Evolutionary conservation across 257 asterid genomes (phyloP), one percentile per base, ranked within the genome.

Genomic region (Verbascum thapsus): DNA sequence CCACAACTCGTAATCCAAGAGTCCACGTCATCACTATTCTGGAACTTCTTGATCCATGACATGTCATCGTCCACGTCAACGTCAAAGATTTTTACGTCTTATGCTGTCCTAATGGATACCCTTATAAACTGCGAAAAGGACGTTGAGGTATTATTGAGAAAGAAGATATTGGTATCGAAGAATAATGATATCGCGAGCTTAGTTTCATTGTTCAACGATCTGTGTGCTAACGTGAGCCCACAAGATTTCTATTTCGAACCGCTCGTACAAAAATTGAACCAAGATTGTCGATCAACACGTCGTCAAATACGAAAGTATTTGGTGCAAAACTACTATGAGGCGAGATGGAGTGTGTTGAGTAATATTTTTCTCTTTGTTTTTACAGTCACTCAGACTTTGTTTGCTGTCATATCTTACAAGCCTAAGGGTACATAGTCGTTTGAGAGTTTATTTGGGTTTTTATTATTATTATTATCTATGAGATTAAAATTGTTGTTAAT

Each of bases 31-130:
- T 2, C 52, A 0, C 0, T 38, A 8, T 53, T 50, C 35, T 68
- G 73, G 73, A 68, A 68, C 10, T 49, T 68, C 67, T 5, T 58
- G 35, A 41, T 68, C 1, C 49, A 49, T 26, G 73, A 68, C 18
- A 58, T 41, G 61, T 38, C 34, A 6, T 37, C 61, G 0, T 45
- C 42, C 18, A 12, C n/a, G 0, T 2, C 13, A 42, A 1, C 6
- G 62, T n/a, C n/a, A n/a, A n/a, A n/a, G 0, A n/a, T 40, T 3
- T 53, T 60, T 12, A 30, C 63, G 4, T 60, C 68, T 1, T 69
- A 69, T 43, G 56, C 51, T 4, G 39, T 69, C 9, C 17, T 69
- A 1, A 69, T 60, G 68, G 74, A 53, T 11, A 30, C 61, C 4
- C 57, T 69, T 1, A 44, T 69, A 12, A 18, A 42, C 17, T 13